Percentiles rank a stretch among this genome's conserved stretches.
Conservation (phyloP, 257 asterid genomes). For the Thymus quinquecostatus region DNA sequence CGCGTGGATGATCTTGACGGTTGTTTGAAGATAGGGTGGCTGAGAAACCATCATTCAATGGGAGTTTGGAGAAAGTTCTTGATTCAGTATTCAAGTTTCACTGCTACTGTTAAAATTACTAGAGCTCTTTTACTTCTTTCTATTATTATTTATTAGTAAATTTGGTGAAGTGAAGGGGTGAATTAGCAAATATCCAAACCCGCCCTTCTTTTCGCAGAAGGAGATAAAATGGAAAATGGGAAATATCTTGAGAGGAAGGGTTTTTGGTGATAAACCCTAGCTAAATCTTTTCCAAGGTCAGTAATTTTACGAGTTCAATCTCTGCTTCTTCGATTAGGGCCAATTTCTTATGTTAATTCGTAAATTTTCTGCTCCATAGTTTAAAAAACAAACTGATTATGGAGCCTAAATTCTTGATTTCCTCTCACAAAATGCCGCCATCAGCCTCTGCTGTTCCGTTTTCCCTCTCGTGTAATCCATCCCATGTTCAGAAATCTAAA, state of each 20-base stretch:
- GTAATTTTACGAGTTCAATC: slow-evolving; percentile 30
- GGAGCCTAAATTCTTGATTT: slow-evolving; percentile 63
- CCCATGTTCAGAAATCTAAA: slow-evolving; percentile 47
- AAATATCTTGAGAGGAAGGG: slow-evolving; percentile 37
- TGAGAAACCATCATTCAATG: slow-evolving; percentile 14
- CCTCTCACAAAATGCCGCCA: slow-evolving; percentile 55
- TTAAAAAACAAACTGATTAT: slow-evolving; percentile 32
- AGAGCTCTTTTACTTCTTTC: too few species aligned
- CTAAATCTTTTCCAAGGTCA: slow-evolving; percentile 39
- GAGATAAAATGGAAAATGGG: slow-evolving; percentile 26
- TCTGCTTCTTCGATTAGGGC: slow-evolving; percentile 9
- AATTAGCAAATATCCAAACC: slow-evolving; percentile 20
- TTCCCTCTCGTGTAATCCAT: slow-evolving; percentile 47
- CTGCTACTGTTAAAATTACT: too few species aligned
- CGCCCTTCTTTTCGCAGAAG: slow-evolving; percentile 15
- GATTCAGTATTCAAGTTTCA: neutral
- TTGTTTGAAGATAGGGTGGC: slow-evolving; percentile 47
- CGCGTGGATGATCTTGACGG: slow-evolving; percentile 35
- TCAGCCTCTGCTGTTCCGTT: slow-evolving; percentile 54
- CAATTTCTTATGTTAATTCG: slow-evolving; percentile 30
- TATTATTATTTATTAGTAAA: too few species aligned
- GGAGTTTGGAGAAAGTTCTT: slow-evolving; percentile 18
- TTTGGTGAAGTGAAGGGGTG: slow-evolving; percentile 28
- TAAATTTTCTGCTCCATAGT: slow-evolving; percentile 25
- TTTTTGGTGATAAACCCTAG: slow-evolving; percentile 62